These are phyloP conservation scores for Haematococcus lacustris DNA, from an alignment of 139 green algal species.

Conservation along the genomic window DNA sequence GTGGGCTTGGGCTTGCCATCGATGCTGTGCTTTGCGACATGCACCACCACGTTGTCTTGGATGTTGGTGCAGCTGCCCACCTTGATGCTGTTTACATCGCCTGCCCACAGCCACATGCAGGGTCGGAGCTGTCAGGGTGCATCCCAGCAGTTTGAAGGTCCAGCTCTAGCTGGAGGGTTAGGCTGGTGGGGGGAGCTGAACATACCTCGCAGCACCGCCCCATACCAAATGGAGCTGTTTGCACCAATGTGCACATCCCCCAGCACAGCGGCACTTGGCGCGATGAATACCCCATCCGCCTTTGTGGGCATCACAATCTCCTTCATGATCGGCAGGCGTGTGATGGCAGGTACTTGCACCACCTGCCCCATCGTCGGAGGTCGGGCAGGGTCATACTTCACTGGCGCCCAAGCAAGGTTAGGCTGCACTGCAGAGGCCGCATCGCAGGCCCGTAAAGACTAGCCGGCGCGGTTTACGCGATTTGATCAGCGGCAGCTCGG, in stretches of 20 bases:
- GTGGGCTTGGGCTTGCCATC: conserved; percentile 45
- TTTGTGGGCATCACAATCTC: conserved; percentile 46
- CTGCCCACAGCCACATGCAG: conserved; percentile 21
- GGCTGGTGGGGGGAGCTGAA: background rate
- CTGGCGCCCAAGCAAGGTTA: conserved; percentile 48
- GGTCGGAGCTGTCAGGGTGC: background rate
- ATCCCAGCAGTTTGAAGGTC: background rate
- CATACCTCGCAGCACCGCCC: conserved; percentile 76
- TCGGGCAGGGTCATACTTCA: conserved; percentile 12
- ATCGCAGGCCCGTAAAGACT: background rate
- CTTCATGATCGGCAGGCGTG: conserved; percentile 12
- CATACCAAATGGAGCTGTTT: conserved; percentile 84
- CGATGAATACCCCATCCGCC: conserved; percentile 65
- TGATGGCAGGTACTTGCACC: conserved; percentile 6
- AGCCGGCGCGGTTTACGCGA: no score
- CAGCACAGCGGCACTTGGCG: conserved; percentile 80
- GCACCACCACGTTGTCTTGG: conserved; percentile 82
- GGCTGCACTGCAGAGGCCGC: conserved; percentile 27
- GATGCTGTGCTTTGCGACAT: conserved; percentile 77
- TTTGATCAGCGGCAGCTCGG: background rate
- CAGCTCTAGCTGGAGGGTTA: no score
- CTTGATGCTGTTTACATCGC: conserved; percentile 84
- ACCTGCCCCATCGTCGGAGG: conserved; percentile 11
- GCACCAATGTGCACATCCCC: conserved; percentile 85
- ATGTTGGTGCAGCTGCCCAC: conserved; percentile 84